phyloP scores from a whole-genome alignment of 73 alveolate genomes.

The Effrenium voratum region DNA sequence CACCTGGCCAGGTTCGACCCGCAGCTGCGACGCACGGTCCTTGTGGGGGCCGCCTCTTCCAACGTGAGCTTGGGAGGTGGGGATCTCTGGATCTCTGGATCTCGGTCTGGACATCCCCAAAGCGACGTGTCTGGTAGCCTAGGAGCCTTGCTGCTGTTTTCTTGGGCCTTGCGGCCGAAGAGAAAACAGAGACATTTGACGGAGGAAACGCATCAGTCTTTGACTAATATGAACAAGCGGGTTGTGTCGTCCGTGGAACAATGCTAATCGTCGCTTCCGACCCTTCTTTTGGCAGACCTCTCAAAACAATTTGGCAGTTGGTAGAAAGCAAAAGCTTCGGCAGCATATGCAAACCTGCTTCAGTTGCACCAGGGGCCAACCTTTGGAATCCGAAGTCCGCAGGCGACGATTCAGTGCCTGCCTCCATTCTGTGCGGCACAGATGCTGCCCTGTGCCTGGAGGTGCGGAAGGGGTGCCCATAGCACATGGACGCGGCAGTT shows the following conservation, averaged over 20 bases:
- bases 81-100: not conserved
- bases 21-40: slow-evolving; percentile 33
- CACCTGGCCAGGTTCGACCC: slow-evolving; percentile 54
- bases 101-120: not conserved
- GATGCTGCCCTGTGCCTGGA: slow-evolving; percentile 58
- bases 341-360: not conserved
- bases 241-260: too few species aligned
- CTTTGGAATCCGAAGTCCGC: not conserved
- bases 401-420: slow-evolving; percentile 52
- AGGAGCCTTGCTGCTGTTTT: not conserved
- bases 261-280: too few species aligned
- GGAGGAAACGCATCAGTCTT: too few species aligned
- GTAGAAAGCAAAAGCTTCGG: not conserved
- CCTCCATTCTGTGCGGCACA: slow-evolving; percentile 80
- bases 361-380: too few species aligned
- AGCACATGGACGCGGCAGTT: too few species aligned
- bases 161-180: not conserved
- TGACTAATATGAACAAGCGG: too few species aligned
- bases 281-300: too few species aligned
- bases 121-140: too few species aligned
- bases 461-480: not conserved
- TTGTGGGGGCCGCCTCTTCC: slow-evolving; percentile 86
- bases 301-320: too few species aligned
- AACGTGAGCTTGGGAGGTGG: slow-evolving; percentile 49
- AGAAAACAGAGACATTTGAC: too few species aligned